phyloP scores from a whole-genome alignment of 768 basidiomycete genomes.

The Dentipellis fragilis region DNA sequence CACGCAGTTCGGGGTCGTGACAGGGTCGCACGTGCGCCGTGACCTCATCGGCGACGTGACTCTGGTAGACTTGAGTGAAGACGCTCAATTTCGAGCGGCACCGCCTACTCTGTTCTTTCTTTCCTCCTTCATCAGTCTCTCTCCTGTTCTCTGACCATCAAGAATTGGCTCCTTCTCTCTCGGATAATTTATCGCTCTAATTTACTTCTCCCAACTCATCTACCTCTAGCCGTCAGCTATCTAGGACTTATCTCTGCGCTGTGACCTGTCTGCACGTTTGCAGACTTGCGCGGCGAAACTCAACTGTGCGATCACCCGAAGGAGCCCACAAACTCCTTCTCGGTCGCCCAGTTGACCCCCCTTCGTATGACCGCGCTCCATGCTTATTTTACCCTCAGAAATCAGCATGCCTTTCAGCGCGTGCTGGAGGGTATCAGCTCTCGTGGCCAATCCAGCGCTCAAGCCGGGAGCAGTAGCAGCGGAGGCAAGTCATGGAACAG shows the following conservation, averaged over 20 bases:
- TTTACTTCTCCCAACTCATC: too few species aligned
- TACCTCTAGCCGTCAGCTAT: too few species aligned
- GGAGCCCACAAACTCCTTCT: not conserved
- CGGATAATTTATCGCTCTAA: too few species aligned
- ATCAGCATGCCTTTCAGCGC: slow-evolving; percentile 69
- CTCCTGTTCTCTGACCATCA: too few species aligned
- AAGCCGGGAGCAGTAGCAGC: slow-evolving; percentile 31
- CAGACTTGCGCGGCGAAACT: not conserved
- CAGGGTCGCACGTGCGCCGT: too few species aligned
- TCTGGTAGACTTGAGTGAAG: too few species aligned
- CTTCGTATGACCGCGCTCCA: slow-evolving; percentile 71
- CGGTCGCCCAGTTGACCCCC: not conserved
- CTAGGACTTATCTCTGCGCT: not conserved
- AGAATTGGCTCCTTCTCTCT: too few species aligned
- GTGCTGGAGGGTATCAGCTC: slow-evolving; percentile 43
- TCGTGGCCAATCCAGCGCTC: slow-evolving; percentile 21
- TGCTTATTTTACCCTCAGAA: slow-evolving; percentile 58
- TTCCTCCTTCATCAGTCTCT: too few species aligned
- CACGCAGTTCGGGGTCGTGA: too few species aligned
- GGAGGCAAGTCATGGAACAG: slow-evolving; percentile 51
- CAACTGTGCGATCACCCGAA: not conserved
- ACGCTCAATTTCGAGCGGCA: too few species aligned
- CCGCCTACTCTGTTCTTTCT: too few species aligned
- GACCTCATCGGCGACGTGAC: too few species aligned
- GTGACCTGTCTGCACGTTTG: not conserved